A percentile compares a stretch with the other conserved stretches of the same genome.
These are phyloP conservation scores for Hypocrella siamensis DNA, from an alignment of 2,329 filamentous ascomycete genomes.

Conservation along the genomic window DNA sequence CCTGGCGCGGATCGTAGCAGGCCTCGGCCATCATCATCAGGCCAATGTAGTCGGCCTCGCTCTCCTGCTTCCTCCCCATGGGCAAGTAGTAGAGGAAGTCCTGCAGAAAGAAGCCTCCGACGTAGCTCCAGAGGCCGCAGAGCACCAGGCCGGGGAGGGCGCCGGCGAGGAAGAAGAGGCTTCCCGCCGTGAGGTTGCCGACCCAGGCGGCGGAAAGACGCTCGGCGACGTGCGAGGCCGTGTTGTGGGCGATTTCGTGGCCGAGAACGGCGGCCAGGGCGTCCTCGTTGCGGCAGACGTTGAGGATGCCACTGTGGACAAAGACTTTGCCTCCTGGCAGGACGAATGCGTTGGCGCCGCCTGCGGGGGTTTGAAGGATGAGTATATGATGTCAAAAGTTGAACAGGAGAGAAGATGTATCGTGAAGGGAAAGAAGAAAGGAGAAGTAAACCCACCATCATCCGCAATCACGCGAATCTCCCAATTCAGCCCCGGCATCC, in stretches of 20 bases:
- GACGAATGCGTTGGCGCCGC: constrained; percentile 58
- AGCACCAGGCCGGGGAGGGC: constrained; percentile 23
- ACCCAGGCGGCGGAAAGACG: constrained; percentile 37
- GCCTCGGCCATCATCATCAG: constrained; percentile 71
- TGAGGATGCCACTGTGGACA: constrained; percentile 58
- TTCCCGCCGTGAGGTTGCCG: constrained; percentile 33
- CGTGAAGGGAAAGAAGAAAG: not conserved
- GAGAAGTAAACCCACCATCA: constrained; percentile 20
- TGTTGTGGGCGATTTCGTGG: constrained; percentile 67
- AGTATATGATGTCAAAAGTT: too few relatives aligned
- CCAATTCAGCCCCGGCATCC: constrained; percentile 45
- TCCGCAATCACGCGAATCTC: constrained; percentile 64
- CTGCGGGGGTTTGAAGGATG: too few relatives aligned
- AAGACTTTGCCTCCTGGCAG: constrained; percentile 69
- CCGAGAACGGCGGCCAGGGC: constrained; percentile 61
- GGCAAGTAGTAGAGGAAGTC: constrained; percentile 52
- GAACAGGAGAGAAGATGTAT: not conserved
- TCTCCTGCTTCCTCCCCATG: constrained; percentile 56
- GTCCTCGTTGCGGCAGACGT: constrained; percentile 50
- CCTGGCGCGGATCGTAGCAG: constrained; percentile 57
- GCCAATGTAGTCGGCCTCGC: constrained; percentile 67
- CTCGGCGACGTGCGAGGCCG: constrained; percentile 54
- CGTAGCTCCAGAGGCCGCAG: constrained; percentile 22
- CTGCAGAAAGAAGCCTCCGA: constrained; percentile 31
- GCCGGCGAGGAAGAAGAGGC: constrained; percentile 31